Evolutionary conservation across 805 yeast species (phyloP).

Genomic region (Lipomyces yamanashiensis): DNA sequence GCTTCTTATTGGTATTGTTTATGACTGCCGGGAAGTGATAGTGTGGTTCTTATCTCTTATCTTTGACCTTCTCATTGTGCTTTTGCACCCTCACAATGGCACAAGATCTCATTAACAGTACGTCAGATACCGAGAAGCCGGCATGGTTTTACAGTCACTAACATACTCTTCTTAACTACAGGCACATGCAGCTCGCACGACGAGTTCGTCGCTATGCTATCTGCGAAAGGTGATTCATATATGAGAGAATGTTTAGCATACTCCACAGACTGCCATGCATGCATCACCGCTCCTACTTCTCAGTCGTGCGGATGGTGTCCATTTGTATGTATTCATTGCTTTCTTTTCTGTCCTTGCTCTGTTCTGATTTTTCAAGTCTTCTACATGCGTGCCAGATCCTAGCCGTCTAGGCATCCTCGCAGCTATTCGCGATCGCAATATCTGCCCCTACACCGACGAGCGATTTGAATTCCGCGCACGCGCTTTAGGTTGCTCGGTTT

Average conservation of each 20-base stretch:
- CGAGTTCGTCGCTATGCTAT: slow-evolving; percentile 6
- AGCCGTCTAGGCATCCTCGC: slow-evolving; percentile 26
- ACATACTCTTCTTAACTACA: neutral
- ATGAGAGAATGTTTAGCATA: slow-evolving; percentile 14
- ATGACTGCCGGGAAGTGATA: neutral
- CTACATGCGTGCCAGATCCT: slow-evolving; percentile 29
- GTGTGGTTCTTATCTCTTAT: neutral
- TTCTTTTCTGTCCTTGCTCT: too few relatives aligned
- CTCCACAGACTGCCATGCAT: slow-evolving; percentile 19
- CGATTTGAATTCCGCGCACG: slow-evolving; percentile 32
- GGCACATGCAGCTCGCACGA: slow-evolving; percentile 6
- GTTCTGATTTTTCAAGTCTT: slow-evolving; percentile 12
- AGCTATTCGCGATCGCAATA: slow-evolving; percentile 22
- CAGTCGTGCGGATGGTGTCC: slow-evolving; percentile 34
- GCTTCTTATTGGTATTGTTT: neutral
- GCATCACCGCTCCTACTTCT: slow-evolving; percentile 17
- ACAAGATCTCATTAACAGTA: neutral
- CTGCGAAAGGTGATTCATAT: slow-evolving; percentile 13
- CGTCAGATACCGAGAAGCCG: neutral
- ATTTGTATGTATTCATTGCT: slow-evolving; percentile 14
- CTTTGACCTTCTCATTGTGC: too few relatives aligned
- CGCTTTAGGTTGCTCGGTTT: slow-evolving; percentile 24
- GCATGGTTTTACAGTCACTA: neutral
- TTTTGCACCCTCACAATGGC: neutral
- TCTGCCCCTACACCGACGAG: slow-evolving; percentile 24